Conservation (phyloP, 108 stramenopile genomes). For the Nitzschia inconspicua region DNA sequence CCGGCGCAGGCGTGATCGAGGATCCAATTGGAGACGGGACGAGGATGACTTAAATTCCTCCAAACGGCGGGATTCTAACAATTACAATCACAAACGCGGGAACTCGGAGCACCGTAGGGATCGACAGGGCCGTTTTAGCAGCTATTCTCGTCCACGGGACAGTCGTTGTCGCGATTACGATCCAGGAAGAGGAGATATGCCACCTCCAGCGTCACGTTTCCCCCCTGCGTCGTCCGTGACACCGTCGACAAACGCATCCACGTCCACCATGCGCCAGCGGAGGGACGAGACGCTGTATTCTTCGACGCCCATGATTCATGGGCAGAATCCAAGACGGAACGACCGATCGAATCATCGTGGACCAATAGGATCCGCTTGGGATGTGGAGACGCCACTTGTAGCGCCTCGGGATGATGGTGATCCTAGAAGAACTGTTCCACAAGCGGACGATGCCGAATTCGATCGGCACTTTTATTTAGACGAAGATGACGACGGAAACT, state of each 20-base stretch:
- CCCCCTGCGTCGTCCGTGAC: too few species aligned
- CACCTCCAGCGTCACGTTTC: conserved; percentile 1
- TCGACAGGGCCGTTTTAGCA: not conserved
- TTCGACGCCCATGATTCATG: conserved; percentile 16
- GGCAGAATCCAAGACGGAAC: not conserved
- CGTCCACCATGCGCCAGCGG: conserved; percentile 8
- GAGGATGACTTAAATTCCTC: too few species aligned
- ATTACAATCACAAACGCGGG: too few species aligned
- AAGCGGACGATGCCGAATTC: conserved; percentile 60
- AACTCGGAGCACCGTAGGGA: not conserved
- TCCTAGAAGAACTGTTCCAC: not conserved
- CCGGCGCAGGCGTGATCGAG: conserved; percentile 9
- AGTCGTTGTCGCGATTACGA: not conserved
- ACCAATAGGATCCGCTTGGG: conserved; percentile 19
- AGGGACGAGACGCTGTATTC: conserved; percentile 8
- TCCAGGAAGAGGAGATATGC: not conserved
- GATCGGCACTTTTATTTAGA: conserved; percentile 90
- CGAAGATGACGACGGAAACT: conserved; percentile 74
- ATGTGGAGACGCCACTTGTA: conserved; percentile 22
- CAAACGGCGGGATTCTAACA: not conserved
- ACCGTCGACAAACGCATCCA: conserved; percentile 37
- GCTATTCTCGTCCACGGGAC: not conserved
- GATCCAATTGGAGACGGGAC: conserved; percentile 8
- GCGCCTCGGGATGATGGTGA: conserved; percentile 18
- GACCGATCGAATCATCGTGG: not conserved